Evolutionary conservation across 176 grass and related monocot species (phyloP).

Genomic region (Secale cereale): DNA sequence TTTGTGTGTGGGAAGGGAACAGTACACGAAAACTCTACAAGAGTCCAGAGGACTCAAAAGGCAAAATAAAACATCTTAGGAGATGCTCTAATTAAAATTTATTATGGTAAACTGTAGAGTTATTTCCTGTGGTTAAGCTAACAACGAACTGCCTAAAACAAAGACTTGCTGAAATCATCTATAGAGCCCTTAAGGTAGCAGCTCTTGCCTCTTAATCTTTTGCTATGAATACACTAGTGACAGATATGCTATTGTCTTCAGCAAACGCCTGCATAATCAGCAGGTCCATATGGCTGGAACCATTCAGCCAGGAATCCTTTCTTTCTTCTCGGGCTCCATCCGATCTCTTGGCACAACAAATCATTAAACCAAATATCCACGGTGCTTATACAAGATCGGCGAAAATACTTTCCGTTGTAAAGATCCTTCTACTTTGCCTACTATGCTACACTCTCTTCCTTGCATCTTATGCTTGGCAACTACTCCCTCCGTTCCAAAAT

Average conservation of each 20-base stretch:
- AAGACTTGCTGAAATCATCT: not conserved
- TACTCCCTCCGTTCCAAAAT: too few relatives aligned
- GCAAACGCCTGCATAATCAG: conserved; percentile 51
- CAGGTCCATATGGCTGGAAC: conserved; percentile 64
- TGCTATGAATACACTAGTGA: not conserved
- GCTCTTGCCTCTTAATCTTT: conserved; percentile 3
- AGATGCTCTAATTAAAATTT: not conserved
- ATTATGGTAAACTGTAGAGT: not conserved
- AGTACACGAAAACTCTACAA: too few relatives aligned
- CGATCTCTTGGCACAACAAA: too few relatives aligned
- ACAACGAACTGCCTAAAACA: not conserved
- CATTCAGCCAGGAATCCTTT: conserved; percentile 57
- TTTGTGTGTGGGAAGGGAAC: not conserved
- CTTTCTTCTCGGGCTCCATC: too few relatives aligned
- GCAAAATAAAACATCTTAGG: too few relatives aligned
- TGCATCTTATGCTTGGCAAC: too few relatives aligned
- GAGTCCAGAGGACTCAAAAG: too few relatives aligned
- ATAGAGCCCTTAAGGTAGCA: not conserved
- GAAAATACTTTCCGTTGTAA: too few relatives aligned
- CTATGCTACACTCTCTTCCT: too few relatives aligned
- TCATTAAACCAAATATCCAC: too few relatives aligned
- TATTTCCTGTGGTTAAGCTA: not conserved
- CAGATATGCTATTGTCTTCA: conserved; percentile 10
- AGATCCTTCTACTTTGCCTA: too few relatives aligned
- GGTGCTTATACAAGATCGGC: too few relatives aligned